phyloP scores from a whole-genome alignment of 352 stramenopile genomes.

The Pseudoperonospora humuli region DNA sequence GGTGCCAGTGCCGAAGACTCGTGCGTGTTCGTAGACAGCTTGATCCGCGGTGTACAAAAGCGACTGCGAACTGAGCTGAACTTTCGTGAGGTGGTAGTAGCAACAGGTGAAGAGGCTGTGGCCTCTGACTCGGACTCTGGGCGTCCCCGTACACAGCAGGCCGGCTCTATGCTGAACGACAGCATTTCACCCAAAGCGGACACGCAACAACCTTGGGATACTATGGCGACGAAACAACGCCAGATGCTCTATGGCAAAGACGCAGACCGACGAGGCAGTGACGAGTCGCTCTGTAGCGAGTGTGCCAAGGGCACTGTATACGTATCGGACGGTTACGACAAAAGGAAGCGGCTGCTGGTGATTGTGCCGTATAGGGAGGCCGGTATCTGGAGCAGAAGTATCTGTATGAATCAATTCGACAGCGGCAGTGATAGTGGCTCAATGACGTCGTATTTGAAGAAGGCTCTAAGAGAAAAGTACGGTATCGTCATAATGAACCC shows the following conservation, averaged over 20 bases:
- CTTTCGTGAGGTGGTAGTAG: constrained; percentile 59
- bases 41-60: constrained; percentile 57
- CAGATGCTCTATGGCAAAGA: constrained; percentile 24
- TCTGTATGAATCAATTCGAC: constrained; percentile 66
- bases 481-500: constrained; percentile 80
- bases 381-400: constrained; percentile 80
- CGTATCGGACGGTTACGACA: constrained; percentile 51
- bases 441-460: constrained; percentile 76
- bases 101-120: constrained; percentile 38
- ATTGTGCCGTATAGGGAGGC: constrained; percentile 82
- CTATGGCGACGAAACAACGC: constrained; percentile 19
- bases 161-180: too few relatives aligned
- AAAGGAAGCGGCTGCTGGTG: constrained; percentile 58
- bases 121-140: constrained; percentile 16
- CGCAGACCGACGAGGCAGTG: constrained; percentile 19
- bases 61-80: constrained; percentile 52
- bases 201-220: constrained; percentile 17
- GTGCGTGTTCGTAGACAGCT: constrained; percentile 48
- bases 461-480: constrained; percentile 75
- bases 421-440: constrained; percentile 53
- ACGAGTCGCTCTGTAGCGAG: constrained; percentile 34
- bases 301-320: constrained; percentile 66
- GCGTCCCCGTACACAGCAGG: background rate
- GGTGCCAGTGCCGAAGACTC: constrained; percentile 44
- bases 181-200: too few relatives aligned